Evolutionary conservation across 345 rosid species (phyloP), one percentile per base, ranked within the genome.

Genomic region (Lenwebbia sp.): DNA sequence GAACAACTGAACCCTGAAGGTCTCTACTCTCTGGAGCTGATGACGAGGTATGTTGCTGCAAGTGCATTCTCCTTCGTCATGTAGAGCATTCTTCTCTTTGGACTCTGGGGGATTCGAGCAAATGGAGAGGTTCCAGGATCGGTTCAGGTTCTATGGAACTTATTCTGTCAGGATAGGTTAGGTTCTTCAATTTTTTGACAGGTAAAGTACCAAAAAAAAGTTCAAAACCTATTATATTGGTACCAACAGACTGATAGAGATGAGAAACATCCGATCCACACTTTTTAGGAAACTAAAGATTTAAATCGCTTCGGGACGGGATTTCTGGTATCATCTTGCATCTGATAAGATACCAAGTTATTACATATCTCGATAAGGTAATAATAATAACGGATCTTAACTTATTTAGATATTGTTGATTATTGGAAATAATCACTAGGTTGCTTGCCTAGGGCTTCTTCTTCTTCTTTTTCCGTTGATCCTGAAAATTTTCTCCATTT

Each of bases 231-330:
- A 50, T 49, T 49, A 49, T 13, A 49, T 49, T 8, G 3, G 12
- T 10, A 2, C 41, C 41, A 40, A 40, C 41, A 4, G 3, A 40
- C 41, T 40, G 4, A 40, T 40, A 49, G 23, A 23, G 25, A 1
- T 7, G 76, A 33, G 23, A 17, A 65, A 0, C 37, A 9, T 0
- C 41, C 47, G 9, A 5, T 37, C 26, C 78, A 70, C 2, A 37
- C 47, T 19, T 70, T 37, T 19, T 33, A 70, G 78, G 47, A 70
- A 70, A 37, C 40, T 2, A 19, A 70, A 70, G 13, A 70, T 70
- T 37, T 2, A 3, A 70, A 37, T 70, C 21, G 47, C 37, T 70
- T 37, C 2, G 10, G 57, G 26, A 54, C 11, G 25, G 22, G 57
- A 54, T 54, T 21, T 37, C 1, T 10, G 7, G 26, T 33, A 33